Conservation (phyloP, 179 eudicot species). For the Silene vulgaris region DNA sequence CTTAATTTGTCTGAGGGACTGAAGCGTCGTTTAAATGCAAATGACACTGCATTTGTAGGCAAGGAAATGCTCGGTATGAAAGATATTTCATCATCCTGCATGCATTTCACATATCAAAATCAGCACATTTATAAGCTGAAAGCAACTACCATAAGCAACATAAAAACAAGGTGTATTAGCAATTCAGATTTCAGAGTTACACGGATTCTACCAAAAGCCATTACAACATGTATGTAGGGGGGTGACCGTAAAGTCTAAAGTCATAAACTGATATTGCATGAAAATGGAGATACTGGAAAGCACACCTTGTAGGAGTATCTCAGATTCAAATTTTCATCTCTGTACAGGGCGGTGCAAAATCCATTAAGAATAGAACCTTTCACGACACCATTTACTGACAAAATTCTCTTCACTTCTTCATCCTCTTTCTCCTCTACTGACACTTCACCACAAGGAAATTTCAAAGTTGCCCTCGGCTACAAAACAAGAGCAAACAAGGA, state of each 20-base stretch:
- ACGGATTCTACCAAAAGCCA: constrained; percentile 3
- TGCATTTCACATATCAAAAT: constrained; percentile 7
- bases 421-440: constrained; percentile 75
- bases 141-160: constrained; percentile 9
- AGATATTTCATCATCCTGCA: constrained; percentile 81
- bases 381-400: constrained; percentile 56
- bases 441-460: constrained; percentile 77
- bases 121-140: not conserved
- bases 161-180: not conserved
- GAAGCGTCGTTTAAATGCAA: constrained; percentile 75
- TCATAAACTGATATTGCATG: not conserved
- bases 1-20: constrained; percentile 94
- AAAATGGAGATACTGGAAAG: constrained; percentile 18
- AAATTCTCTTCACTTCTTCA: constrained; percentile 43
- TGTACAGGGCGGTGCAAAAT: constrained; percentile 57
- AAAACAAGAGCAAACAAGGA: constrained; percentile 25
- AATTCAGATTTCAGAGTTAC: not conserved
- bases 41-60: constrained; percentile 74
- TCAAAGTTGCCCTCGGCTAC: constrained; percentile 84
- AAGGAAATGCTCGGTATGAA: constrained; percentile 75
- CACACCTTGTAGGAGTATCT: constrained; percentile 78
- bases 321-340: constrained; percentile 57
- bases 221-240: not conserved
- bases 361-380: constrained; percentile 72
- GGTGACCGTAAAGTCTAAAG: not conserved